These are phyloP conservation scores for Solanum piurae DNA, from an alignment of 257 asterid species.

Conservation along the genomic window DNA sequence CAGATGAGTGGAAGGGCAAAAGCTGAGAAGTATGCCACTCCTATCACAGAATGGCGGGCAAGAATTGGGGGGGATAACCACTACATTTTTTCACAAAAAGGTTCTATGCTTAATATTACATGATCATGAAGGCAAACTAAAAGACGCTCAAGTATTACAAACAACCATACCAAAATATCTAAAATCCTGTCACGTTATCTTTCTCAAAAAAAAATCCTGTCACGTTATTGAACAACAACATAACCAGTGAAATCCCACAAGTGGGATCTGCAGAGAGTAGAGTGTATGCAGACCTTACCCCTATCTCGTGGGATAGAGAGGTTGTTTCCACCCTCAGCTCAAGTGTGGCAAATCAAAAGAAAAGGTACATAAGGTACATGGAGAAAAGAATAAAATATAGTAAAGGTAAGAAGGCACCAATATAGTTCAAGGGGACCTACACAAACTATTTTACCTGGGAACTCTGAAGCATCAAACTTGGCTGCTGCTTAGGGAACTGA, in stretches of 20 bases:
- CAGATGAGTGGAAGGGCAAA: background rate
- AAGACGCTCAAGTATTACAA: background rate
- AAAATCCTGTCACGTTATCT: background rate
- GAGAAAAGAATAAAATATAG: background rate
- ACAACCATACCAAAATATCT: background rate
- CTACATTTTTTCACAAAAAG: background rate
- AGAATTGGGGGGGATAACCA: background rate
- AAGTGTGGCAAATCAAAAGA: background rate
- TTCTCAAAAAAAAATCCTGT: too few species aligned
- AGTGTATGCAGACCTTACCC: background rate
- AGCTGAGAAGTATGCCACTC: background rate
- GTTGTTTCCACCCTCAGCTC: background rate
- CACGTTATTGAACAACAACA: background rate
- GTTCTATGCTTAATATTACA: background rate
- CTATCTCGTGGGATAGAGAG: background rate
- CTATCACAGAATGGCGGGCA: background rate
- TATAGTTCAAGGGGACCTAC: background rate
- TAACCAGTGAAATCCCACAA: background rate
- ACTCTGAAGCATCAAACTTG: conserved; percentile 70
- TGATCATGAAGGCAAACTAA: background rate
- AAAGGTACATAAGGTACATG: background rate
- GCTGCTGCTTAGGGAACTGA: conserved; percentile 87
- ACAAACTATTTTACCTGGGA: conserved; percentile 41
- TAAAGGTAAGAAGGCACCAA: background rate
- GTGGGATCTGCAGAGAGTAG: background rate